Evolutionary conservation across 192 early-diverging fungal genomes (phyloP), one percentile per base, ranked within the genome.

Genomic region (Rhizophagus clarus): DNA sequence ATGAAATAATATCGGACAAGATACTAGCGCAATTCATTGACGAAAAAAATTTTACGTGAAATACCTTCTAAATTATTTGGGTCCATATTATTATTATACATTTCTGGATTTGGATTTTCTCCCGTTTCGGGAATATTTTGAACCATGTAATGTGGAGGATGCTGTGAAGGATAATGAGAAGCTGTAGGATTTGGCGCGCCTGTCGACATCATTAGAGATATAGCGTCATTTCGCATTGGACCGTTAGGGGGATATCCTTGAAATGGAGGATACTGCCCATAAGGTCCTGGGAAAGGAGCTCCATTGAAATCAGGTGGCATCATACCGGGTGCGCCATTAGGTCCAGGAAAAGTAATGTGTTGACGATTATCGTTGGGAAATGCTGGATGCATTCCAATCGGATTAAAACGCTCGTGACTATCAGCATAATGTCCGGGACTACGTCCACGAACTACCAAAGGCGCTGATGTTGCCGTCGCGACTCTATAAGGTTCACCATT

Each of bases 361-460:
- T 15, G 34, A 26, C 63, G 60, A 67, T 73, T 56, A 31, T 80
- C 79, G 26, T 80, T 75, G 17, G 79, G 24, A 1, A 64, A 75
- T 15, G 73, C 32, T 20, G 79, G 73, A 47, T 75, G 62, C 22
- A 76, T 76, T 12, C 76, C 80, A 26, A 81, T 61, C 34, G 80
- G 82, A 76, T 82, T 80, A 49, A 67, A 81, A 26, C 79, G 80
- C 60, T 86, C 87, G 17, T 85, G 85, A 56, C 80, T 90, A 70
- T 96, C 93, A 29, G 92, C 91, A 81, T 99, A 99, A 76, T 99
- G 97, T 22, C 96, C 96, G 12, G 97, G 97, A 34, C 94, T 94
- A 37, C 97, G 94, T 17, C 97, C 97, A 73, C 97, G 92, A 11
- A 99, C 97, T 1, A 98, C 96, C 49, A 99, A 85, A 15, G 91